Evolutionary conservation across 148 eudicot genomes (phyloP).

Genomic region (Dysphania ambrosioides): DNA sequence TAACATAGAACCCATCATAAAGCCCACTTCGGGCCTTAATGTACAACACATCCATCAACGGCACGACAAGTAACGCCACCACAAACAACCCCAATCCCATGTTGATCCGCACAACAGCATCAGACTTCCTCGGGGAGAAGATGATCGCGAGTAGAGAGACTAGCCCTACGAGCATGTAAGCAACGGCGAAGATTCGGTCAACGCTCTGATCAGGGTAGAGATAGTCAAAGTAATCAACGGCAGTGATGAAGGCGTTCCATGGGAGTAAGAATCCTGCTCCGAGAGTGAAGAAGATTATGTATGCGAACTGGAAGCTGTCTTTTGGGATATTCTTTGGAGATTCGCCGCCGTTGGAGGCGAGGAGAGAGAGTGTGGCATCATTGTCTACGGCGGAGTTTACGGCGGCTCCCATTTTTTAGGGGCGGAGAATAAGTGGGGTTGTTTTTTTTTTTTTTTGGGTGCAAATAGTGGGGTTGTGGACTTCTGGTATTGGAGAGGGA

Average conservation of each 20-base stretch:
- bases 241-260: constrained; percentile 77
- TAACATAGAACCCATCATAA: constrained; percentile 56
- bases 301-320: constrained; percentile 59
- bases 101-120: constrained; percentile 48
- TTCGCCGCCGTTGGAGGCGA: not conserved
- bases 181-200: constrained; percentile 64
- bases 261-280: constrained; percentile 65
- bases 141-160: constrained; percentile 40
- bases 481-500: not conserved
- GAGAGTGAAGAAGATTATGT: constrained; percentile 65
- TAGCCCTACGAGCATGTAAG: constrained; percentile 52
- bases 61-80: constrained; percentile 49
- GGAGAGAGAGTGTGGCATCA: constrained; percentile 32
- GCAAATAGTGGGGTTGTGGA: not conserved
- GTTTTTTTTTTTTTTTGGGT: too few species aligned
- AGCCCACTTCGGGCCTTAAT: constrained; percentile 55
- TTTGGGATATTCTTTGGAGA: constrained; percentile 34
- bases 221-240: constrained; percentile 78
- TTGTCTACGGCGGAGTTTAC: constrained; percentile 19
- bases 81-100: constrained; percentile 58
- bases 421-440: too few species aligned
- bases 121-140: constrained; percentile 16
- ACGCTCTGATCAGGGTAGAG: constrained; percentile 65
- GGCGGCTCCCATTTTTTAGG: constrained; percentile 33
- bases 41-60: constrained; percentile 52